Base-by-base conservation (phyloP, 108 stramenopile genomes). In the Fragilariopsis cylindrus region DNA sequence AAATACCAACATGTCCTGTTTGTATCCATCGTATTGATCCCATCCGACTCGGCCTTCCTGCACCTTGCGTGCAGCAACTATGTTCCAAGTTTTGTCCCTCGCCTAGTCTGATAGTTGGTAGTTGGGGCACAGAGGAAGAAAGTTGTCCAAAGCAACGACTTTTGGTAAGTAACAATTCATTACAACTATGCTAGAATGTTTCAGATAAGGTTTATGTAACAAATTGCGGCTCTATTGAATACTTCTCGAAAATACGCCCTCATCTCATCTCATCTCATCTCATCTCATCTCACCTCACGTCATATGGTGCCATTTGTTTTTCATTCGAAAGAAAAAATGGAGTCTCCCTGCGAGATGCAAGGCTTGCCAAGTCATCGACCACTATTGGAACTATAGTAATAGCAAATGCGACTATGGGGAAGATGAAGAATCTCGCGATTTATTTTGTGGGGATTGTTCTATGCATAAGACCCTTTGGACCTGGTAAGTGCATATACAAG, bases 381-480 rank as follows among this genome's bases (percentile, higher is more conserved):
- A 72, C 39, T 86, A 76, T 79, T 81, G 85, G 81, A 60, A 81
- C 30, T 70, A 63, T 50, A 57, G 5, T 75, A 55, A 72, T 41
- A 62, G 48, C 56, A 56, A 41, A 48, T 21, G 40, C 15, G 47
- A 63, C 16, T 57, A 55, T 57, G 71, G 50, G 21, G 42, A 54
- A 44, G 67, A 68, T 1, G 64, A 69, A 63, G 84, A 65, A 69
- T 19, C 52, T 43, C 40, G 52, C 7, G 58, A 77, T 18, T 52
- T 85, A 43, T 79, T 64, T 73, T 96, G 96, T 73, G 67, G 78
- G 54, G 69, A 81, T 52, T 99, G 98, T 82, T 86, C 82, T 5
- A 86, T 92, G 78, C 72, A 88, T 18, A 76, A 82, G 68, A 93
- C 93, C 19, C 77, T 98, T 2, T 98, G 97, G 97, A 91, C 96